These are phyloP conservation scores for Spergularia azorica DNA, from an alignment of 179 eudicot genomes.

Conservation along the genomic window DNA sequence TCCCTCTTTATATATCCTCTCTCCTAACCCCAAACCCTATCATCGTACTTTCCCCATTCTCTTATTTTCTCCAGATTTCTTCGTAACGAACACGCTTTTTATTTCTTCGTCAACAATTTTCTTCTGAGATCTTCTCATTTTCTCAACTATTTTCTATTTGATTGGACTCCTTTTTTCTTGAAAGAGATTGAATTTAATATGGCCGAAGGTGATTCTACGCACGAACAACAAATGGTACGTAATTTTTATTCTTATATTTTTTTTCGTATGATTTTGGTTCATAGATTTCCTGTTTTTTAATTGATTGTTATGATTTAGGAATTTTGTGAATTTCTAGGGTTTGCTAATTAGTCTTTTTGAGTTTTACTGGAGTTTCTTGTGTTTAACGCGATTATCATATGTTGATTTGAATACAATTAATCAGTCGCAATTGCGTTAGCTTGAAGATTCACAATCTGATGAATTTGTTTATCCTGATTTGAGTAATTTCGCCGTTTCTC, in stretches of 20 bases:
- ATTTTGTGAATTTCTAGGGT: conserved; percentile 4
- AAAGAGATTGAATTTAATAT: not conserved
- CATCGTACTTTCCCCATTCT: not conserved
- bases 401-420: not conserved
- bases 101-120: not conserved
- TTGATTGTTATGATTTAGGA: not conserved
- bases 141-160: not conserved
- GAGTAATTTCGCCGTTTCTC: not conserved
- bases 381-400: not conserved
- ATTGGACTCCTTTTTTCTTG: not conserved
- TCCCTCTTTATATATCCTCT: not conserved
- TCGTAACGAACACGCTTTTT: not conserved
- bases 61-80: conserved; percentile 7
- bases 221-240: conserved; percentile 25
- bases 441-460: not conserved
- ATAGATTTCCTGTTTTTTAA: not conserved
- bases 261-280: not conserved
- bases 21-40: not conserved
- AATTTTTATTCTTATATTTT: not conserved
- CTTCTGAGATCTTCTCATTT: not conserved
- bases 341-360: not conserved
- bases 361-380: not conserved
- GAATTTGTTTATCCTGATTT: not conserved
- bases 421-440: not conserved
- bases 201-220: conserved; percentile 30